Evolutionary conservation across 768 basidiomycete genomes (phyloP), one percentile per base, ranked within the genome.

Genomic region (Tricholoma hemisulphureum): DNA sequence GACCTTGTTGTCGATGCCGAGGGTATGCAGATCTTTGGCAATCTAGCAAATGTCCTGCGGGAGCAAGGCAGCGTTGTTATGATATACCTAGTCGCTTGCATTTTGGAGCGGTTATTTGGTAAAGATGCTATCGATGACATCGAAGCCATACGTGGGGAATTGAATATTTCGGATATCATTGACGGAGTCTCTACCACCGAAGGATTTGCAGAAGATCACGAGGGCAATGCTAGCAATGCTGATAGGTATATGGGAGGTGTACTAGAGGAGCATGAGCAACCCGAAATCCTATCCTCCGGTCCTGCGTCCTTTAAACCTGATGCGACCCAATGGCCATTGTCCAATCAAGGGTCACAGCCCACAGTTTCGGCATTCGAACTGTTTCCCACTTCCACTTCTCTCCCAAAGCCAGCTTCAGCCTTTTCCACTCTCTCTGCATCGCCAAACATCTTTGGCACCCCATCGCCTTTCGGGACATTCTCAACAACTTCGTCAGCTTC

Each of bases 81-180:
- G 82, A 88, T 93, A 2, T 97, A 89, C 66, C 83, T 98, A 23
- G 84, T 97, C 23, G 93, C 91, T 0, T 97, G 94, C 67, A 83
- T 98, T 48, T 76, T 95, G 43, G 92, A 96, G 69, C 75, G 87
- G n/a, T 78, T 93, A 48, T 95, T 98, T 67, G 88, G 89, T 62
- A 81, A 84, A 63, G 89, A 88, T 43, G 84, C 91, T 4, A 85
- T 91, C 59, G 86, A 91, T 4, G 83, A 88, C 53, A 89, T 91
- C 32, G 89, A 90, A 62, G 69, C 70, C 23, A 83, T 92, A 57
- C 78, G 83, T 53, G 84, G 80, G 2, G 79, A 78, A 18, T 70
- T 90, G 48, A 71, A 75, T 21, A 76, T 84, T 32, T 75, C 82
- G 0, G 83, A 91, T 57, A 77, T 92, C 60, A 89, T 92, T 52